Percentiles rank a stretch among this genome's conserved stretches.
phyloP scores from a whole-genome alignment of 768 basidiomycete species.

The Kwoniella sp. region DNA sequence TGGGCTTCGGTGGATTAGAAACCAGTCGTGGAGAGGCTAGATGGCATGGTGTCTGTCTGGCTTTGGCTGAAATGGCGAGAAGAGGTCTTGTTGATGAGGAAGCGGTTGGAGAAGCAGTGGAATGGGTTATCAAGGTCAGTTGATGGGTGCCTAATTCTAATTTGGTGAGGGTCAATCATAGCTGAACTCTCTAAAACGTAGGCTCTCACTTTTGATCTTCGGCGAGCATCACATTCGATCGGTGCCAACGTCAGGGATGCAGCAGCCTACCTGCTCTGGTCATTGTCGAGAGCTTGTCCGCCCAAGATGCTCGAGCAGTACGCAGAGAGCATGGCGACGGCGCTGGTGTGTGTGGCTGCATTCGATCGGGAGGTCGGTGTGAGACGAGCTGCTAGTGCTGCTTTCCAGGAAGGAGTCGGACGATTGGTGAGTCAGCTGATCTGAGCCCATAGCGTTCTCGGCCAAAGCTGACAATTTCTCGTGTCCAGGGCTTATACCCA shows the following conservation, averaged over 20 bases:
- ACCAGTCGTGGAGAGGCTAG: constrained; percentile 66
- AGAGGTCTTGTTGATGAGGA: constrained; percentile 68
- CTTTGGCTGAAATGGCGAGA: constrained; percentile 88
- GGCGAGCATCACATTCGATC: constrained; percentile 87
- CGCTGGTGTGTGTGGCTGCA: constrained; percentile 74
- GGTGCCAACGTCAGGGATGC: constrained; percentile 94
- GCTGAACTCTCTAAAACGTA: too few species aligned
- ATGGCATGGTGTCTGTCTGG: constrained; percentile 93
- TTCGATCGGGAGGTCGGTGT: constrained; percentile 95
- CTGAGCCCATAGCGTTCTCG: too few species aligned
- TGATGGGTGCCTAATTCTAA: not conserved
- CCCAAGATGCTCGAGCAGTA: constrained; percentile 62
- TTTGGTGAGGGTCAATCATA: too few species aligned
- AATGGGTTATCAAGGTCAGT: constrained; percentile 77
- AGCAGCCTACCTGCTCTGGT: constrained; percentile 92
- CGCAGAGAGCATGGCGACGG: constrained; percentile 67
- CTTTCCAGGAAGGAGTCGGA: constrained; percentile 96
- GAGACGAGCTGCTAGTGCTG: constrained; percentile 91
- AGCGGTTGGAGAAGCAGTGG: constrained; percentile 66
- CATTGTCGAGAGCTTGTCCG: constrained; percentile 72
- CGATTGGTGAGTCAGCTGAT: constrained; percentile 67
- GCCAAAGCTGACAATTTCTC: constrained; percentile 6
- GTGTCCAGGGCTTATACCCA: constrained; percentile 74
- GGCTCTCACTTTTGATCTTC: constrained; percentile 90
- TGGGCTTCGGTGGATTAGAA: constrained; percentile 46